These are phyloP conservation scores for Apiospora marii DNA, from an alignment of 2,329 filamentous ascomycete genomes.

Conservation along the genomic window DNA sequence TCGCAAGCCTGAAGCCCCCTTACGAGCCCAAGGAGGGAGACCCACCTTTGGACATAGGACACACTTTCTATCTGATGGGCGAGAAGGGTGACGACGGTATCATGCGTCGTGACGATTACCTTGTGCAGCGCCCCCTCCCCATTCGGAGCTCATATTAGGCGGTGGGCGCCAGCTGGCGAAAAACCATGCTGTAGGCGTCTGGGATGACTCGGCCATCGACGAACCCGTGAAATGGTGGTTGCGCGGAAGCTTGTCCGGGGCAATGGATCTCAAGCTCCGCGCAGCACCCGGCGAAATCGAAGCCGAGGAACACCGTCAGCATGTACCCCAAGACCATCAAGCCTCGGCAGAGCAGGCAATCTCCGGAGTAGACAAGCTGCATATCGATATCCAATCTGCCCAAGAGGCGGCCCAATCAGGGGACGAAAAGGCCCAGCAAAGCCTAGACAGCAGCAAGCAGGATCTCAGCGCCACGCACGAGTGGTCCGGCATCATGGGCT, in stretches of 20 bases:
- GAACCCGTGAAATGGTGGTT: conserved; percentile 63
- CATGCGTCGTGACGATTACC: conserved; percentile 70
- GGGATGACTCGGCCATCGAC: conserved; percentile 67
- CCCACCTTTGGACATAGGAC: conserved; percentile 50
- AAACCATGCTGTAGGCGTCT: conserved; percentile 62
- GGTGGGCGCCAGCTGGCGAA: conserved; percentile 69
- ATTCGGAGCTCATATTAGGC: conserved; percentile 72
- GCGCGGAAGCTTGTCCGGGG: conserved; percentile 50
- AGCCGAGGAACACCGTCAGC: background rate
- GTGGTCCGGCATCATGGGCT: conserved; percentile 87
- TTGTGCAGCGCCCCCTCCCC: conserved; percentile 71
- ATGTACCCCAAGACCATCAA: conserved; percentile 7
- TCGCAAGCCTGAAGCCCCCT: conserved; percentile 71
- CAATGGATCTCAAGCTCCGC: conserved; percentile 50
- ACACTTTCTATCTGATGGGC: conserved; percentile 71
- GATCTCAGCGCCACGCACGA: conserved; percentile 64
- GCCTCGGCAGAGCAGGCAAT: conserved; percentile 1
- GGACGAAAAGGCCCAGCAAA: conserved; percentile 19
- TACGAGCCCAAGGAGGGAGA: conserved; percentile 30
- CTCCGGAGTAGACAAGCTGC: background rate
- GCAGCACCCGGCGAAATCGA: conserved; percentile 23
- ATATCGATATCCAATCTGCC: conserved; percentile 13
- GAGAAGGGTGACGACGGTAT: conserved; percentile 33
- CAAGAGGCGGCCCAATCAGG: conserved; percentile 6
- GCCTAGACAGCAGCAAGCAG: conserved; percentile 40